Evolutionary conservation across 805 yeast species (phyloP), one percentile per base, ranked within the genome.

Genomic region (Ogataea paradorogensis): DNA sequence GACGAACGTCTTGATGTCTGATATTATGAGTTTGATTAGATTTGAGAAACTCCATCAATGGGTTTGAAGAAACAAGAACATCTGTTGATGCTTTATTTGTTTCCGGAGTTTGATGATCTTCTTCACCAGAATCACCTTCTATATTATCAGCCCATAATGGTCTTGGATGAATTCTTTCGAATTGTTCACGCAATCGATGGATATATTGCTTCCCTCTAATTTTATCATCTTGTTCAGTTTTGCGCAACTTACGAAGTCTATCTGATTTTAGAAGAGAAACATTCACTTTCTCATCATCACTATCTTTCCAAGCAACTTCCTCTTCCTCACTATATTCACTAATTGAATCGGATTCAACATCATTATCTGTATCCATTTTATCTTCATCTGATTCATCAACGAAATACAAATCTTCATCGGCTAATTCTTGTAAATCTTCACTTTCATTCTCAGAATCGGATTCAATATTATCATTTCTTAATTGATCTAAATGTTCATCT

Each of bases 211-310:
- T 61, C 40, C 65, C 73, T 46, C 43, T 57, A 39, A 58, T 53
- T 37, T 48, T 55, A 50, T 57, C 62, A 52, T 61, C 67, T 28
- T 46, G 50, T 38, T 64, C 81, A 0, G 75, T 59, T 33, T 71
- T 70, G 54, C 96, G 77, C 51, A 93, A 70, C 64, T 91, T 93
- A 48, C 76, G 80, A 23, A 82, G 62, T 50, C 75, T 78, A 48
- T 82, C 82, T 1, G 81, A 66, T 1, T 74, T 60, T 11, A 69
- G 56, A 22, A 93, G 62, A 1, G 93, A 76, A 6, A 91, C 71
- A 15, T 67, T 65, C 18, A 85, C 50, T 30, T 70, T 70, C 46
- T 90, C 98, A 60, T 93, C 99, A 55, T 90, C 98, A 42, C 95
- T 82, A 64, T 93, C 99, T 11, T 61, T 61, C 99, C 99, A 93